These are phyloP conservation scores for Priceomyces medius DNA, from an alignment of 805 yeast species.

Conservation along the genomic window DNA sequence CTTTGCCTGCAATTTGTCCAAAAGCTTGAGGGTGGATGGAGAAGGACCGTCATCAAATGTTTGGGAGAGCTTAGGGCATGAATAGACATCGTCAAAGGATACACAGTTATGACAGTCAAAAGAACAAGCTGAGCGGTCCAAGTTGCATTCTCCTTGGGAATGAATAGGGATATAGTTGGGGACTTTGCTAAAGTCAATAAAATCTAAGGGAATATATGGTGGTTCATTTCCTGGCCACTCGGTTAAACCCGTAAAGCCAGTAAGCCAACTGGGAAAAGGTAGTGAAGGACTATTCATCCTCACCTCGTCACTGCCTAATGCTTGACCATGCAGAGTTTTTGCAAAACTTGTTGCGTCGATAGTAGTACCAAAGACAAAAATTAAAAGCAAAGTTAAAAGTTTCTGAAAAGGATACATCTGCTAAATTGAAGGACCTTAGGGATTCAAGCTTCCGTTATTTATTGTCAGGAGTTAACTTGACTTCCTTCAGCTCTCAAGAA, in stretches of 20 bases:
- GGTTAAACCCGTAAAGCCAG: constrained; percentile 65
- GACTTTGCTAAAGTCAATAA: constrained; percentile 55
- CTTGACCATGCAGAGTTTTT: not conserved
- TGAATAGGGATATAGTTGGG: constrained; percentile 49
- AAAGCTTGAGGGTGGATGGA: constrained; percentile 59
- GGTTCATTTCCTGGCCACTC: constrained; percentile 89
- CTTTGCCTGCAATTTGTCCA: constrained; percentile 50
- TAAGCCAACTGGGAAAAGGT: constrained; percentile 80
- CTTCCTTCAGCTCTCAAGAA: not conserved
- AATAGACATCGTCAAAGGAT: constrained; percentile 68
- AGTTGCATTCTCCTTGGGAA: constrained; percentile 58
- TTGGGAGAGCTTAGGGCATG: constrained; percentile 76
- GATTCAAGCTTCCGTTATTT: not conserved
- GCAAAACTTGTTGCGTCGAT: not conserved
- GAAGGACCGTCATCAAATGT: constrained; percentile 97
- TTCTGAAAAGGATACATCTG: not conserved
- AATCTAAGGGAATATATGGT: constrained; percentile 81
- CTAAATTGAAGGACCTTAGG: not conserved
- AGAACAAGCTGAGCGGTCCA: constrained; percentile 56
- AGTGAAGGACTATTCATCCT: constrained; percentile 8
- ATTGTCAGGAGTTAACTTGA: not conserved
- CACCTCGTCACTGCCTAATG: not conserved
- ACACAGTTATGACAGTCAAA: constrained; percentile 85
- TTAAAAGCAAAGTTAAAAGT: not conserved
- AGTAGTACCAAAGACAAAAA: not conserved